A percentile compares a stretch with the other conserved stretches of the same genome.
Conservation (phyloP, 129 eudicot genomes). For the Artemisia argyi region DNA sequence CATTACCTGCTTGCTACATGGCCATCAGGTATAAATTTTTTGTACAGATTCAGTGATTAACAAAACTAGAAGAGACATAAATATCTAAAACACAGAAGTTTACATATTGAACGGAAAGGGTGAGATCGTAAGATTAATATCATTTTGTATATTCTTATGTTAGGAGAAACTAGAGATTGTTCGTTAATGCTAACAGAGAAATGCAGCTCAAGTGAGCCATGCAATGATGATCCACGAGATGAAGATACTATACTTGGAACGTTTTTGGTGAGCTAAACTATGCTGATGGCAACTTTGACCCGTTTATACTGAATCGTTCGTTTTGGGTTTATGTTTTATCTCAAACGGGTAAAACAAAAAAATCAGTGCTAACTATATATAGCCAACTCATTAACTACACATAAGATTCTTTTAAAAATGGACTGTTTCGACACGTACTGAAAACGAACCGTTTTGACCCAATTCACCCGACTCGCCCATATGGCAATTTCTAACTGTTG, state of each 20-base stretch:
- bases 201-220: not conserved
- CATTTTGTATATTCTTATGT: not conserved
- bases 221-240: not conserved
- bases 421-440: no score
- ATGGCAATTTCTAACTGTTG: not conserved
- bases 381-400: no score
- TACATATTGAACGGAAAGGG: no score
- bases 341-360: no score
- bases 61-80: not conserved
- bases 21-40: slow-evolving; percentile 30
- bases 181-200: not conserved
- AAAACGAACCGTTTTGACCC: no score
- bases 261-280: slow-evolving; percentile 37
- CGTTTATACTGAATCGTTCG: no score
- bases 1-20: slow-evolving; percentile 54
- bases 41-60: not conserved
- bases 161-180: slow-evolving; percentile 15
- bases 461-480: no score
- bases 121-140: no score
- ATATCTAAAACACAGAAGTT: not conserved
- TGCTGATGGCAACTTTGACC: no score
- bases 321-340: no score
- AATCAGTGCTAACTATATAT: no score
- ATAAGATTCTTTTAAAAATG: no score
- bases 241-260: slow-evolving; percentile 36